Percentiles rank a stretch among this genome's conserved stretches.
Evolutionary conservation across 164 flowering plant species (phyloP).

Genomic region (Macadamia integrifolia): DNA sequence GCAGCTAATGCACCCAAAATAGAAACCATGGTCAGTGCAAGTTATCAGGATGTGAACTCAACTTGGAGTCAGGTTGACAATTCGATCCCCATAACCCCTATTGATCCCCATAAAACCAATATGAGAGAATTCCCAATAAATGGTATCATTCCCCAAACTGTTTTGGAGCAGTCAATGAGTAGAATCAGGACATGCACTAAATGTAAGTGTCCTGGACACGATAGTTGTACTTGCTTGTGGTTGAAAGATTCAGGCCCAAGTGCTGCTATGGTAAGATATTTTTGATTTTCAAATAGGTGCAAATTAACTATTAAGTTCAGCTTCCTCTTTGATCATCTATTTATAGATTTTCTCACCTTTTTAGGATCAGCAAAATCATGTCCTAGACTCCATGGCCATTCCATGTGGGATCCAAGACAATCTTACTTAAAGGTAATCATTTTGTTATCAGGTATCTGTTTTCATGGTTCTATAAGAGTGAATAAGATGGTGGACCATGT

Average conservation of each 20-base stretch:
- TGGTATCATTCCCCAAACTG: conserved; percentile 5
- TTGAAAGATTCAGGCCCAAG: conserved; percentile 20
- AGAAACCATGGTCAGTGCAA: conserved; percentile 15
- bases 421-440: conserved; percentile 6
- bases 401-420: conserved; percentile 2
- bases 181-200: conserved; percentile 16
- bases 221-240: conserved; percentile 23
- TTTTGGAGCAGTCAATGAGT: conserved; percentile 18
- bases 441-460: background rate
- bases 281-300: background rate
- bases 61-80: conserved; percentile 18
- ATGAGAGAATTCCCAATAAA: conserved; percentile 12
- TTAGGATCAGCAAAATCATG: conserved; percentile 11
- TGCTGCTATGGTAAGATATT: conserved; percentile 13
- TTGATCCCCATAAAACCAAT: conserved; percentile 6
- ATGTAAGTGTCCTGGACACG: conserved; percentile 29
- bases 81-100: conserved; percentile 3
- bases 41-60: conserved; percentile 15
- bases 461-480: background rate
- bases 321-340: background rate
- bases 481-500: background rate
- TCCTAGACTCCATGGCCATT: conserved; percentile 4
- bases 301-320: background rate
- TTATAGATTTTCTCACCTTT: background rate
- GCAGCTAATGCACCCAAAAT: conserved; percentile 16